Evolutionary conservation across 768 basidiomycete species (phyloP), one percentile per base, ranked within the genome.

Genomic region (Boletus subparvulus): DNA sequence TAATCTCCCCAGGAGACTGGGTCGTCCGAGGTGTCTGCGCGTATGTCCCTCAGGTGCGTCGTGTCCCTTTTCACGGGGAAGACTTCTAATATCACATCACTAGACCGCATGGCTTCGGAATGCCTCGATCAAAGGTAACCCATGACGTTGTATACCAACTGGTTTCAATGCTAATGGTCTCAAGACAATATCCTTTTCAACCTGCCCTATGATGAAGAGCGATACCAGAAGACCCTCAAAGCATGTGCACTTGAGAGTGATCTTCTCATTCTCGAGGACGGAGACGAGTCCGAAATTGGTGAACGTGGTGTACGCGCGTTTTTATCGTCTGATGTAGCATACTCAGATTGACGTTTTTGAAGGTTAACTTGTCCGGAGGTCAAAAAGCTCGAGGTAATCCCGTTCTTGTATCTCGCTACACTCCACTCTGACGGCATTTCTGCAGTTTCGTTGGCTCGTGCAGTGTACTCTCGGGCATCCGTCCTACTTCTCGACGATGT

Each of bases 401-500:
- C 12, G 6, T 30, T 49, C 9, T 37, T 19, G 14, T n/a, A 14
- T 52, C 2, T 3, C 21, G 5, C 24, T 19, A 1, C 26, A 16
- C 24, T 37, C 3, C 8, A 17, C 12, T 16, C 50, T 59, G n/a
- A 62, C 52, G n/a, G 35, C 21, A 41, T 54, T 24, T 11, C 19
- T 32, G 0, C 49, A 86, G 86, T 90, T 19, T 86, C 85, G 1
- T 74, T 90, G 19, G 88, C 92, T 28, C 86, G 94, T 41, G 93
- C 94, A 9, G 86, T 97, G 24, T 95, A 97, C 72, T 93, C 91
- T 56, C 81, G 93, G 7, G 92, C 93, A 3, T 89, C 88, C 0
- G 75, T 88, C 19, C 75, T 98, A 3, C 74, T 96, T 32, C 74
- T 98, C 35, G 95, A 97, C 60, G 95, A 97, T 61, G 92, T 93